These are phyloP conservation scores for Hippophae gyantsensis DNA, from an alignment of 306 rosid genomes.

Conservation along the genomic window DNA sequence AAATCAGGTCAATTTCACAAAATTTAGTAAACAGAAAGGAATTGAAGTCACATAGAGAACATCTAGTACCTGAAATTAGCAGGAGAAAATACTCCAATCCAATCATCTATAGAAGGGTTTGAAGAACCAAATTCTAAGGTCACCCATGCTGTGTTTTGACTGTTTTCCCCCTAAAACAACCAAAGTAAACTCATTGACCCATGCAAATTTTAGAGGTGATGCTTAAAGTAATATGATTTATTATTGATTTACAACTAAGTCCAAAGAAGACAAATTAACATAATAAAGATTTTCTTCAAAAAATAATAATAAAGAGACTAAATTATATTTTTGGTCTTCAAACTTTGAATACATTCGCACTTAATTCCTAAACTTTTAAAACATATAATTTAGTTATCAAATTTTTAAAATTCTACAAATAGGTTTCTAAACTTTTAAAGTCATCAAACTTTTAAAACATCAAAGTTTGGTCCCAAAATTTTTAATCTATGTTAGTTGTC, in stretches of 20 bases:
- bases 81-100: constrained; percentile 87
- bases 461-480: too few species aligned
- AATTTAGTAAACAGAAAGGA: background rate
- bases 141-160: constrained; percentile 42
- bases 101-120: constrained; percentile 48
- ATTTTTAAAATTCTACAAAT: too few species aligned
- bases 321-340: too few species aligned
- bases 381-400: too few species aligned
- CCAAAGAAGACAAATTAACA: background rate
- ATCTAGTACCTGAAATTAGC: constrained; percentile 52
- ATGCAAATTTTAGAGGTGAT: background rate
- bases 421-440: too few species aligned
- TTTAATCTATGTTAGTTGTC: too few species aligned
- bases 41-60: background rate
- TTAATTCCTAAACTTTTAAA: too few species aligned
- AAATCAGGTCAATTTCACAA: constrained; percentile 8
- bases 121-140: constrained; percentile 42
- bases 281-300: too few species aligned
- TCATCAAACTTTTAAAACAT: too few species aligned
- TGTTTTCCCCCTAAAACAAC: constrained; percentile 44
- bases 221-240: too few species aligned
- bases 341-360: too few species aligned
- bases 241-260: background rate
- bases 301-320: too few species aligned
- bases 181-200: constrained; percentile 2